Base-by-base conservation (phyloP, 495 filamentous ascomycete species). In the Aspergillus bridgeri region DNA sequence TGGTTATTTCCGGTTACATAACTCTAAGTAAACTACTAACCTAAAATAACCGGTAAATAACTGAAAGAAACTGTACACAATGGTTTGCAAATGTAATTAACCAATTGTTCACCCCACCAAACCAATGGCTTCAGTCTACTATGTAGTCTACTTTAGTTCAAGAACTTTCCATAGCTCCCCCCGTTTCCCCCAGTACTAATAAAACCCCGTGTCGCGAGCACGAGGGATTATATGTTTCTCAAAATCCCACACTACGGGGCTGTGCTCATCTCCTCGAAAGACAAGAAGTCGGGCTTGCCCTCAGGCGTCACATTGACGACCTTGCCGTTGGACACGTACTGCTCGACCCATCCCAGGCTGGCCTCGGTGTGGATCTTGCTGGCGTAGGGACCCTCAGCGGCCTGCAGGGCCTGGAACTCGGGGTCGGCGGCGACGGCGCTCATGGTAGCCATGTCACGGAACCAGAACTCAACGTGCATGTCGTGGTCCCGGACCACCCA, bases 371-470 rank as follows among this genome's bases (percentile, higher is more conserved):
- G 43, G 9, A 29, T 13, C 1, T 24, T 18, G 22, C 45, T 56
- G 8, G 48, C 18, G 22, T 33, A 56, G 1, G 44, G 24, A 8
- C 20, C 44, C 18, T 56, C 53, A 15, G 20, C 17, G 0, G 53
- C 53, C 53, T 56, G 44, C 1, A 56, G 23, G 2, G 20, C 53
- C 18, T 29, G 44, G 44, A 48, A 56, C 13, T 56, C 53, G 15
- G 53, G 43, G 24, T 56, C 53, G 8, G 23, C 22, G 11, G 50
- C 42, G 7, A 24, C 51, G 9, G 11, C 50, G 42, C 43, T 23
- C 18, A 59, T 49, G 2, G 43, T 48, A 17, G 23, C 43, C 24
- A 59, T 54, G 57, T 54, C 51, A 3, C 57, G 50, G 46, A 59
- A 59, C 9, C 20, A 59, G 23, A 54, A 59, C 45, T 59, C 53